phyloP scores from a whole-genome alignment of 1,284 basidiomycete genomes.

The Puccinia novopanici region DNA sequence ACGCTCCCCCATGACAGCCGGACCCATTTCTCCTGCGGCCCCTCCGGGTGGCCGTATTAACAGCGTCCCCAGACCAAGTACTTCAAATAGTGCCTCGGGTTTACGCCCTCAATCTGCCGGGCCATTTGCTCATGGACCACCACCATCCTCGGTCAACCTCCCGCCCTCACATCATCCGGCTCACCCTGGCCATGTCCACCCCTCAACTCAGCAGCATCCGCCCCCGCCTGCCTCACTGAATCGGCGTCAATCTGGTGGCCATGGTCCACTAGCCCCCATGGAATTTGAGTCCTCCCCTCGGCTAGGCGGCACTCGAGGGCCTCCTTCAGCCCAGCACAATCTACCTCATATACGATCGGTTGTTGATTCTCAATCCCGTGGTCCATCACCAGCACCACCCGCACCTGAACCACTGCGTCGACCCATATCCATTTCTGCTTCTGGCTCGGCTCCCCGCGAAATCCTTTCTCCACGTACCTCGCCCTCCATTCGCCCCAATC shows the following conservation, averaged over 20 bases:
- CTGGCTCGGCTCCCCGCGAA: constrained; percentile 1
- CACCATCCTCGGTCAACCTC: neutral
- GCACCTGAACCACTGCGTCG: constrained; percentile 36
- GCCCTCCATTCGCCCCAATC: constrained; percentile 28
- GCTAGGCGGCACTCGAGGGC: constrained; percentile 7
- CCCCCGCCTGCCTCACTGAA: constrained; percentile 24
- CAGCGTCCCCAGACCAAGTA: constrained; percentile 25
- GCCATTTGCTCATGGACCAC: constrained; percentile 34
- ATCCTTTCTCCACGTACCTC: constrained; percentile 39
- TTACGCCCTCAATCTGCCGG: constrained; percentile 44
- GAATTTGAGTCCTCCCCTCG: constrained; percentile 69
- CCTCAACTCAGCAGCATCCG: constrained; percentile 25
- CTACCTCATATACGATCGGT: constrained; percentile 44
- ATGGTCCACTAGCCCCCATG: constrained; percentile 77
- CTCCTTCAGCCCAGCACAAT: constrained; percentile 36
- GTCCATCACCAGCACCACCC: constrained; percentile 28
- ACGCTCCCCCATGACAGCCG: neutral
- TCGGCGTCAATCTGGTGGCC: constrained; percentile 56
- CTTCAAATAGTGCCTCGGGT: constrained; percentile 31
- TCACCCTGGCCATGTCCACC: constrained; percentile 21
- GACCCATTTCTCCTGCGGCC: neutral
- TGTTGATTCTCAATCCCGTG: constrained; percentile 46
- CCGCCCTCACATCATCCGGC: constrained; percentile 18
- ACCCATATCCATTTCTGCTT: constrained; percentile 17
- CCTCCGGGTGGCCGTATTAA: neutral